Conservation (phyloP, 2,329 filamentous ascomycete genomes). For the Fonsecaea nubica region DNA sequence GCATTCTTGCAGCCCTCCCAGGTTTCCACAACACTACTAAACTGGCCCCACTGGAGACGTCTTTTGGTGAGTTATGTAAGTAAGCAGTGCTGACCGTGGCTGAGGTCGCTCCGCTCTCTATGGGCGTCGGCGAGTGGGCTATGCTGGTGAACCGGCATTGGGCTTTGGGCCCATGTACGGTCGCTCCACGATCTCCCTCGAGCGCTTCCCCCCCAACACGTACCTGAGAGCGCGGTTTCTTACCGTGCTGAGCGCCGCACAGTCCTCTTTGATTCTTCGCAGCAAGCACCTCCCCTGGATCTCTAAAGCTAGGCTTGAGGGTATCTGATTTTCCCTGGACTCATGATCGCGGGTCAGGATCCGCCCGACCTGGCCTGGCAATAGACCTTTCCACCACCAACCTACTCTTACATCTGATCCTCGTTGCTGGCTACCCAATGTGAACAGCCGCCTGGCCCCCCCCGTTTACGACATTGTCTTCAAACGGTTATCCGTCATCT, state of each 20-base stretch:
- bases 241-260: slow-evolving; percentile 9
- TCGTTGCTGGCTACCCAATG: slow-evolving; percentile 22
- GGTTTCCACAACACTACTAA: slow-evolving; percentile 23
- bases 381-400: slow-evolving; percentile 15
- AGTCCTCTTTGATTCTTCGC: slow-evolving; percentile 11
- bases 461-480: slow-evolving; percentile 12
- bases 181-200: slow-evolving; percentile 23
- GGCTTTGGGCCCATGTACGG: slow-evolving; percentile 14
- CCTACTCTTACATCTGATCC: slow-evolving; percentile 13
- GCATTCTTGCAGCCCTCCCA: slow-evolving; percentile 7
- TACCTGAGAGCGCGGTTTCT: slow-evolving; percentile 12
- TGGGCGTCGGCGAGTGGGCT: slow-evolving; percentile 21
- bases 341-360: slow-evolving; percentile 28
- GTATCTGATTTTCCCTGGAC: slow-evolving; percentile 12
- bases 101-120: slow-evolving; percentile 31
- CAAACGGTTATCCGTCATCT: slow-evolving; percentile 24
- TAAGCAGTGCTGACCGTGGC: slow-evolving; percentile 37
- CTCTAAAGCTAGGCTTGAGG: slow-evolving; percentile 19
- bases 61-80: slow-evolving; percentile 31
- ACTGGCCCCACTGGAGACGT: slow-evolving; percentile 27
- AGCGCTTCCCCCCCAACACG: slow-evolving; percentile 17
- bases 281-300: slow-evolving; percentile 20
- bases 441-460: slow-evolving; percentile 28
- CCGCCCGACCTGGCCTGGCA: slow-evolving; percentile 21
- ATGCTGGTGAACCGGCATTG: slow-evolving; percentile 27